These are phyloP conservation scores for Exophiala spinifera DNA, from an alignment of 2,329 filamentous ascomycete genomes.

Conservation along the genomic window DNA sequence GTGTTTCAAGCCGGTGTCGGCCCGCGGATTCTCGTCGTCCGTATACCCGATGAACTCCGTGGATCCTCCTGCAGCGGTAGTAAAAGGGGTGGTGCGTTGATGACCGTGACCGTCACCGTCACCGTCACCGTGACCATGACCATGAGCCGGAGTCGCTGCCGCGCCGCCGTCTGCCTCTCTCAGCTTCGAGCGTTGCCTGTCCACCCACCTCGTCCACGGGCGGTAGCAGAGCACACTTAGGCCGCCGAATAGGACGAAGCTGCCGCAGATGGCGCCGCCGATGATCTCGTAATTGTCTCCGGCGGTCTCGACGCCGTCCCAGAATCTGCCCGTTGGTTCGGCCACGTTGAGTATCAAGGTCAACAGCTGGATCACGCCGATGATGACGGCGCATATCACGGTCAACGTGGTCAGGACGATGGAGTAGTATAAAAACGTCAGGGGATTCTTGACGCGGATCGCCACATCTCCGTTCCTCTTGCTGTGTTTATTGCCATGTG, in stretches of 20 bases:
- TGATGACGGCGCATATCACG: conserved; percentile 77
- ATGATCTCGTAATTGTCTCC: conserved; percentile 83
- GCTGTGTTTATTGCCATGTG: conserved; percentile 7
- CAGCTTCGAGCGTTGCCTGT: conserved; percentile 32
- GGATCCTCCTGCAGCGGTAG: background rate
- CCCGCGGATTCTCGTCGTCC: too few species aligned
- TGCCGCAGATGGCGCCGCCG: conserved; percentile 78
- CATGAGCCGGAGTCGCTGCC: too few species aligned
- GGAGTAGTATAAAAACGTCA: conserved; percentile 94
- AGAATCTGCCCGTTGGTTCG: conserved; percentile 63
- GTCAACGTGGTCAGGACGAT: conserved; percentile 82
- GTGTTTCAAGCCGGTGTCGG: background rate
- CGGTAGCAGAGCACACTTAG: conserved; percentile 72
- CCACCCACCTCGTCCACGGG: conserved; percentile 69
- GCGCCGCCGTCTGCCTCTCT: background rate
- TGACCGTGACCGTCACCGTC: conserved; percentile 1
- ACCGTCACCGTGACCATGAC: too few species aligned
- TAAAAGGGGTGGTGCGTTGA: background rate
- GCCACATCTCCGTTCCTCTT: conserved; percentile 15
- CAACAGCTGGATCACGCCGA: conserved; percentile 80
- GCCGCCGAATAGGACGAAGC: conserved; percentile 74
- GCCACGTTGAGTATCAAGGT: conserved; percentile 75
- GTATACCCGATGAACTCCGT: too few species aligned
- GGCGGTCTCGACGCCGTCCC: conserved; percentile 76
- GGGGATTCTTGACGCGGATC: conserved; percentile 69